Evolutionary conservation across 2,329 filamentous ascomycete species (phyloP).

Genomic region (Alternaria infectoria): DNA sequence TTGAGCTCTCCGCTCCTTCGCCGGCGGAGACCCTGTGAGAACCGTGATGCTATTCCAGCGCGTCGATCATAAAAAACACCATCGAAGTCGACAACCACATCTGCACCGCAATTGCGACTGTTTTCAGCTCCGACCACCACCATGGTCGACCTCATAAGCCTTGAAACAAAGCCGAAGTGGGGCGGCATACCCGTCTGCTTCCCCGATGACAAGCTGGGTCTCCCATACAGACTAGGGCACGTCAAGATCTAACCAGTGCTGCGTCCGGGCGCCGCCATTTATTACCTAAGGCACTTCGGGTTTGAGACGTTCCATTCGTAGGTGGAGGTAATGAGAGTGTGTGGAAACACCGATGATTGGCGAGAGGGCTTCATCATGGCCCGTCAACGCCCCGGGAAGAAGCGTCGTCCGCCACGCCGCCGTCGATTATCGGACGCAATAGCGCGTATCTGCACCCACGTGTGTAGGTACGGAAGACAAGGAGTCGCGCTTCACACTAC

Average conservation of each 20-base stretch:
- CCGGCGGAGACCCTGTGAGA: not conserved
- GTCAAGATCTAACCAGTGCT: conserved; percentile 10
- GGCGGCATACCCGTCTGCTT: conserved; percentile 8
- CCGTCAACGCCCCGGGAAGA: conserved; percentile 25
- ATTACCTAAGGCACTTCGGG: conserved; percentile 25
- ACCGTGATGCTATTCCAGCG: not conserved
- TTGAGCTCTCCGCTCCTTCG: not conserved
- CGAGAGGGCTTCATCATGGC: conserved; percentile 10
- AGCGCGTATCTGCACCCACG: conserved; percentile 22
- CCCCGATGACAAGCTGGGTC: conserved; percentile 28
- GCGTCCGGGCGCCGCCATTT: conserved; percentile 18
- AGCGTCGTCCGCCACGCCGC: conserved; percentile 27
- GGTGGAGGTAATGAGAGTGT: conserved; percentile 13
- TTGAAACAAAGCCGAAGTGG: conserved; percentile 7
- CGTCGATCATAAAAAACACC: conserved; percentile 2
- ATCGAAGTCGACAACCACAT: not conserved
- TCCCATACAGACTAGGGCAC: conserved; percentile 23
- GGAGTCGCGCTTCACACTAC: conserved; percentile 13
- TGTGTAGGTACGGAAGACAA: conserved; percentile 12
- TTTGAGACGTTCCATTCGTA: conserved; percentile 24
- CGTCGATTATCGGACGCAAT: conserved; percentile 16
- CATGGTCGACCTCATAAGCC: conserved; percentile 2
- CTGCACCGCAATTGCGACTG: not conserved
- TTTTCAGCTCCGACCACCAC: conserved; percentile 9
- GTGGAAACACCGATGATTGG: conserved; percentile 16